These are phyloP conservation scores for Clitopilus passeckerianus DNA, from an alignment of 768 basidiomycete species.

Conservation along the genomic window DNA sequence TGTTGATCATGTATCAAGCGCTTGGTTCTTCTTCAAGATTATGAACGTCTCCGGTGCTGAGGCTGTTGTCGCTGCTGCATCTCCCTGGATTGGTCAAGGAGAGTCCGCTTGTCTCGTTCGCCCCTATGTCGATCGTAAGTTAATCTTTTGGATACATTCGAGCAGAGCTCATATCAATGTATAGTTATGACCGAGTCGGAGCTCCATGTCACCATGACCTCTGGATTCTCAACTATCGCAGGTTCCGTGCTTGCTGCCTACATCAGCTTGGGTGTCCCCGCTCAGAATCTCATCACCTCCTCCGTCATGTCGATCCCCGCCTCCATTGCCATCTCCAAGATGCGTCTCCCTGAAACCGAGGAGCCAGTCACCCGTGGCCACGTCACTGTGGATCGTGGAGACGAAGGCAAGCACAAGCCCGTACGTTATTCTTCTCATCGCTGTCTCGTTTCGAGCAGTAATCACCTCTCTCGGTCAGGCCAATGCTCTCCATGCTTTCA, in stretches of 20 bases:
- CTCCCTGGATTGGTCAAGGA: constrained; percentile 90
- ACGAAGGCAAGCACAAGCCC: constrained; percentile 46
- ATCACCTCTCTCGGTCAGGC: constrained; percentile 25
- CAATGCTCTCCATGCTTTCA: constrained; percentile 88
- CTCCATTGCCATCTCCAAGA: constrained; percentile 87
- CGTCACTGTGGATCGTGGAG: constrained; percentile 77
- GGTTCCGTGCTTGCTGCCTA: constrained; percentile 88
- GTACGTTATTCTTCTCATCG: constrained; percentile 22
- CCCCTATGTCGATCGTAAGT: constrained; percentile 68
- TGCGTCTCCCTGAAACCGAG: constrained; percentile 79
- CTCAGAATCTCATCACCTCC: constrained; percentile 79
- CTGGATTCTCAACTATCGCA: constrained; percentile 91
- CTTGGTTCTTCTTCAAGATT: constrained; percentile 91
- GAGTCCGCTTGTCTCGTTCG: constrained; percentile 84
- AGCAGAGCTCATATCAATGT: neutral
- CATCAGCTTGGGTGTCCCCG: constrained; percentile 70
- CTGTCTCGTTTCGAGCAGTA: neutral
- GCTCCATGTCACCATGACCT: constrained; percentile 86
- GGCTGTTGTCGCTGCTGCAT: constrained; percentile 87
- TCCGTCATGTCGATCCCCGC: constrained; percentile 96
- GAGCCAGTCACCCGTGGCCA: constrained; percentile 83
- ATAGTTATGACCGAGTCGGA: constrained; percentile 78
- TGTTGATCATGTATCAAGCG: constrained; percentile 33
- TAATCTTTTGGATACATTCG: constrained; percentile 2
- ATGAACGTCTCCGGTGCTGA: constrained; percentile 94